Base-by-base conservation (phyloP, 73 alveolate species). In the Tetrahymena thermophila region DNA sequence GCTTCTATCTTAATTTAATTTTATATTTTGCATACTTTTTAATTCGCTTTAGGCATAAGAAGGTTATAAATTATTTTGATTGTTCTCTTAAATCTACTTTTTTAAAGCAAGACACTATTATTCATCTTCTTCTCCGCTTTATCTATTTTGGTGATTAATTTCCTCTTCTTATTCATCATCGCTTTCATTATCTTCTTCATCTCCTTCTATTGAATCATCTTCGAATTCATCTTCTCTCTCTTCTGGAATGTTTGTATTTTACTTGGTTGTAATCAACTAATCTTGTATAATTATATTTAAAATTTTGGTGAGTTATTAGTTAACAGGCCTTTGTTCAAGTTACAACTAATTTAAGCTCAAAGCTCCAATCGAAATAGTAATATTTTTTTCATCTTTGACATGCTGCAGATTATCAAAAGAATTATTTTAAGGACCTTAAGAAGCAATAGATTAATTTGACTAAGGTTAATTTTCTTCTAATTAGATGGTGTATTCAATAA, bases 181-280 rank as follows among this genome's bases (percentile, higher is more conserved):
- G 89, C 89, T 71, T n/a, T 71, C 37, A 71, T 71, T 34, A 71
- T 71, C 89, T 71, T 71, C 89, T 71, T 71, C 89, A 10, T 71
- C 89, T n/a, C 37, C 89, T 71, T 71, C 89, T 23, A 71, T 8
- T 17, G 89, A 71, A 71, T 71, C 89, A 71, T 71, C 89, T 13
- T 71, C 89, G n/a, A 71, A 71, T 19, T 71, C 89, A 71, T 71
- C 89, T 71, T 71, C 89, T 71, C 89, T 71, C 89, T 71, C 89
- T 71, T 71, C 89, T 28, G 89, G 89, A 71, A 71, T 71, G 11
- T 71, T 71, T 71, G 89, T 71, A 71, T 71, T 71, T 25, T 71
- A 8, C 23, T 71, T 71, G 43, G 89, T 28, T 11, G 40, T 28
- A 71, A 19, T 25, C 35, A 13, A n/a, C 40, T 23, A 71, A 71